Conservation (phyloP, 805 yeast genomes). For the Metschnikowia kunwiensis region DNA sequence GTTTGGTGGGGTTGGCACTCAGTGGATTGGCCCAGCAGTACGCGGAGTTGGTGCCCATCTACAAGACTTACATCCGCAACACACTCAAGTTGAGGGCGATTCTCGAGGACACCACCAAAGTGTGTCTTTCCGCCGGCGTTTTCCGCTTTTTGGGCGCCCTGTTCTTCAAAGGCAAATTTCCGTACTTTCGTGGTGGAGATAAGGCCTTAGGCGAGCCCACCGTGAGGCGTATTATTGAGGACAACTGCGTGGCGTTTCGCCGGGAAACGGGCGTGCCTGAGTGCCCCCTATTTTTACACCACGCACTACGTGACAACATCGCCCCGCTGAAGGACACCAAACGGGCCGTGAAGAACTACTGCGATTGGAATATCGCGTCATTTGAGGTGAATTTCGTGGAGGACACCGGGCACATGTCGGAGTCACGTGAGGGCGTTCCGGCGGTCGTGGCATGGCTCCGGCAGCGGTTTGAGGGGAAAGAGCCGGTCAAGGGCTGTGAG, state of each 20-base stretch:
- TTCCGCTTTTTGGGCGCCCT: slow-evolving; percentile 5
- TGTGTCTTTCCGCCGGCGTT: slow-evolving; percentile 6
- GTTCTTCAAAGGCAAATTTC: slow-evolving; percentile 9
- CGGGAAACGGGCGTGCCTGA: slow-evolving; percentile 17
- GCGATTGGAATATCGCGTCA: slow-evolving; percentile 27
- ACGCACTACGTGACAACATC: slow-evolving; percentile 23
- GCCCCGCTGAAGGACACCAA: slow-evolving; percentile 21
- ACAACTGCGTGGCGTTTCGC: slow-evolving; percentile 10
- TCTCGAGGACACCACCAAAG: slow-evolving; percentile 1
- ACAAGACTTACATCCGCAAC: slow-evolving; percentile 1
- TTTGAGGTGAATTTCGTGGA: slow-evolving; percentile 28
- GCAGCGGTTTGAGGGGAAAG: slow-evolving; percentile 13
- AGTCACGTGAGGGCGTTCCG: slow-evolving; percentile 15
- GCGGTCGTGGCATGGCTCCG: slow-evolving; percentile 17
- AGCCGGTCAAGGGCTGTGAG: slow-evolving; percentile 13
- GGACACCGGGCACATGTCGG: slow-evolving; percentile 28
- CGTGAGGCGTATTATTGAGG: slow-evolving; percentile 3
- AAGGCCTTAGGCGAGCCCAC: slow-evolving; percentile 4
- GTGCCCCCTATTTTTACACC: slow-evolving; percentile 26
- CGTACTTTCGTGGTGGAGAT: slow-evolving; percentile 7
- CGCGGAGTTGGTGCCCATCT: slow-evolving; percentile 19
- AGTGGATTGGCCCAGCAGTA: slow-evolving; percentile 33
- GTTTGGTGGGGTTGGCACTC: slow-evolving; percentile 29
- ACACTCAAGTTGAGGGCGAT: neutral
- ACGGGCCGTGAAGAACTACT: slow-evolving; percentile 27